These are phyloP conservation scores for Citrus sp. DNA, from an alignment of 345 rosid genomes.

Conservation along the genomic window DNA sequence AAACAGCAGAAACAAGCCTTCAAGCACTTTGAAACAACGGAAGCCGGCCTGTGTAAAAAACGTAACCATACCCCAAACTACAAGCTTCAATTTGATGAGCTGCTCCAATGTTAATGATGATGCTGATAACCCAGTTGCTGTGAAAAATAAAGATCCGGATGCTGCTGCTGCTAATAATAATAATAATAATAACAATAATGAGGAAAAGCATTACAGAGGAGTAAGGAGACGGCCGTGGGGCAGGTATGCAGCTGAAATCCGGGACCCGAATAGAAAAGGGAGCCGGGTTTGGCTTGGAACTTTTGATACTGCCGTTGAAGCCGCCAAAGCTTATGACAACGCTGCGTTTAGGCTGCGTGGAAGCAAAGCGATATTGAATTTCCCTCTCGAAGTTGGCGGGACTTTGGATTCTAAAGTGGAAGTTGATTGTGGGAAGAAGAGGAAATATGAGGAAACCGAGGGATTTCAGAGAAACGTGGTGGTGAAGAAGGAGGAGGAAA, in stretches of 20 bases:
- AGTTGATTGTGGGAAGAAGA: slow-evolving; percentile 31
- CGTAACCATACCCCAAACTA: slow-evolving; percentile 41
- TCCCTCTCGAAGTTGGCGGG: slow-evolving; percentile 76
- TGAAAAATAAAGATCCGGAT: background rate
- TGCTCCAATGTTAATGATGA: background rate
- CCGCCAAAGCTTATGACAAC: slow-evolving; percentile 82
- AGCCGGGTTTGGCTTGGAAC: slow-evolving; percentile 95
- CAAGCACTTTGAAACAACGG: slow-evolving; percentile 56
- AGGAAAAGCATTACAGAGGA: slow-evolving; percentile 69
- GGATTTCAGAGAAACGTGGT: slow-evolving; percentile 19
- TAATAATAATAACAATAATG: too few species aligned
- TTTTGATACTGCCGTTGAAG: slow-evolving; percentile 75
- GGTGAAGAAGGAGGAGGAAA: slow-evolving; percentile 8
- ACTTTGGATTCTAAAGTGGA: slow-evolving; percentile 8
- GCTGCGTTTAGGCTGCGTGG: slow-evolving; percentile 88
- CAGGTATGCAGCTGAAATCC: slow-evolving; percentile 86
- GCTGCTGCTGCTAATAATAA: background rate
- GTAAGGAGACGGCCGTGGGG: slow-evolving; percentile 95
- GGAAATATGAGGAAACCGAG: slow-evolving; percentile 33
- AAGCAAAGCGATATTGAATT: slow-evolving; percentile 83
- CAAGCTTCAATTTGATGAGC: slow-evolving; percentile 8
- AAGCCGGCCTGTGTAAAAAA: slow-evolving; percentile 47
- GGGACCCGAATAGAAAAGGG: slow-evolving; percentile 87
- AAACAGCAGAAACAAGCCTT: background rate
- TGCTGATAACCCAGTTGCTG: slow-evolving; percentile 12